A percentile compares a stretch with the other conserved stretches of the same genome.
Evolutionary conservation across 495 filamentous ascomycete genomes (phyloP).

Genomic region (Tetracladium marchalianum): DNA sequence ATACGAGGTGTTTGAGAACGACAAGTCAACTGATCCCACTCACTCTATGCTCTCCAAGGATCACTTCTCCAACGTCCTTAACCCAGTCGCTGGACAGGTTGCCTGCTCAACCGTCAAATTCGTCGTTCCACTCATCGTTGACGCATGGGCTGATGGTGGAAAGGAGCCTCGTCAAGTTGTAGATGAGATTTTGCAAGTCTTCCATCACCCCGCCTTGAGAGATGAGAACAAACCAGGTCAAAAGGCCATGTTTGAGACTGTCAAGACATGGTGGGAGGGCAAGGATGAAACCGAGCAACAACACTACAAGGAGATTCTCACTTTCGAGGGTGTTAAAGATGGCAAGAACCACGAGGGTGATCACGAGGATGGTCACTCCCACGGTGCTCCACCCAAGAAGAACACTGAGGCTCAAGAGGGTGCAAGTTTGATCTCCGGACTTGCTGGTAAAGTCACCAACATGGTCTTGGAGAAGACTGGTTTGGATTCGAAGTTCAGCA

Average conservation of each 20-base stretch:
- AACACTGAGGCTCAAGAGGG: background rate
- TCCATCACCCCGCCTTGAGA: constrained; percentile 78
- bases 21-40: constrained; percentile 66
- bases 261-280: constrained; percentile 70
- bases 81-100: constrained; percentile 77
- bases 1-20: constrained; percentile 75
- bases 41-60: constrained; percentile 94
- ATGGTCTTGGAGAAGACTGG: background rate
- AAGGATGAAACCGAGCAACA: constrained; percentile 50
- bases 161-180: constrained; percentile 56
- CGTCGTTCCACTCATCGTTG: constrained; percentile 78
- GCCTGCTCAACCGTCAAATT: constrained; percentile 69
- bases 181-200: constrained; percentile 69
- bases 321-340: constrained; percentile 60
- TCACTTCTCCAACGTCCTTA: constrained; percentile 79
- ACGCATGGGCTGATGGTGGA: constrained; percentile 70
- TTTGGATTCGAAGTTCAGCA: constrained; percentile 1
- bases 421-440: background rate
- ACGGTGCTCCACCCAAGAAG: constrained; percentile 46
- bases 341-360: constrained; percentile 79
- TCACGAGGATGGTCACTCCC: constrained; percentile 73
- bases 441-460: background rate
- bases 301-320: constrained; percentile 59
- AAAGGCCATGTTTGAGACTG: constrained; percentile 62
- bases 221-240: constrained; percentile 64